Conservation (phyloP, 441 rosid genomes). For the Corymbia citriodora region DNA sequence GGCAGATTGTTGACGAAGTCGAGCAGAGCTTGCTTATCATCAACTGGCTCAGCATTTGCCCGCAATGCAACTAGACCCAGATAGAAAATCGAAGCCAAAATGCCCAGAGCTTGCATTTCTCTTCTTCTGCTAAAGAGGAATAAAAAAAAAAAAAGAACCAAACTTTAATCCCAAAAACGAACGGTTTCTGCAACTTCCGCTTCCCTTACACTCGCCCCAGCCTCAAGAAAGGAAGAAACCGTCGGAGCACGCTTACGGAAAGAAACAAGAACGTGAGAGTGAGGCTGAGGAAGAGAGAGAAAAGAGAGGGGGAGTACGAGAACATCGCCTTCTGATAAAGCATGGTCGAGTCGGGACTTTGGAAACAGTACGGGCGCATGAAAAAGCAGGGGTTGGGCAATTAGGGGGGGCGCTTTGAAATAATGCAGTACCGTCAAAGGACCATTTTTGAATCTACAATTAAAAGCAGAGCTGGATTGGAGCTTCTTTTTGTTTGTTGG, state of each 20-base stretch:
- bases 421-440: not conserved
- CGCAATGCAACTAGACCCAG: conserved; percentile 31
- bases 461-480: not conserved
- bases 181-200: not conserved
- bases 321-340: not conserved
- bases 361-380: not conserved
- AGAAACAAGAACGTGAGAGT: not conserved
- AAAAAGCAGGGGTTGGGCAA: not conserved
- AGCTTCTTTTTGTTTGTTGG: not conserved
- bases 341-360: not conserved
- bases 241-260: not conserved
- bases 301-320: not conserved
- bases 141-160: not conserved
- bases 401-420: not conserved
- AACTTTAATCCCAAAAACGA: not conserved
- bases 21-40: conserved; percentile 82
- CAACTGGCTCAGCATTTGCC: conserved; percentile 48
- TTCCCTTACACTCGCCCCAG: not conserved
- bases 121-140: not conserved
- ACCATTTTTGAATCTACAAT: not conserved
- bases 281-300: not conserved
- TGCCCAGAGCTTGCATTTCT: conserved; percentile 36
- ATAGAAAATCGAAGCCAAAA: conserved; percentile 23
- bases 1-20: conserved; percentile 56
- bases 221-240: not conserved